Evolutionary conservation across 495 filamentous ascomycete genomes (phyloP).

Genomic region (Trichocladium uniseriatum): DNA sequence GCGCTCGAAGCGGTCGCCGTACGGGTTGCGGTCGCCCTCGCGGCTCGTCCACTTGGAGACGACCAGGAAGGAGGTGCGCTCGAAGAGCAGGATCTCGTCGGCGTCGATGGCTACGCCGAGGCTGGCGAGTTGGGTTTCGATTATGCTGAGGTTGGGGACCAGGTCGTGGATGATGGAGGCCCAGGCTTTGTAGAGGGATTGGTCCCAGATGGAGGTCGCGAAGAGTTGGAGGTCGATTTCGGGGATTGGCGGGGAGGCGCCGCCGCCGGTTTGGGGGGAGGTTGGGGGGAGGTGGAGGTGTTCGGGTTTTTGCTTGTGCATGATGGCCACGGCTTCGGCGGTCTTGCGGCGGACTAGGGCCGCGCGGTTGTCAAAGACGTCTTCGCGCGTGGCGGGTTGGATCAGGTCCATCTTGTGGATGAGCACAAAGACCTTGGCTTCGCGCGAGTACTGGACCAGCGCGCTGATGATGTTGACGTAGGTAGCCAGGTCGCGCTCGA

Average conservation of each 20-base stretch:
- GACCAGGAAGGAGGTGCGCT: conserved; percentile 89
- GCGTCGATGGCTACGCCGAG: conserved; percentile 79
- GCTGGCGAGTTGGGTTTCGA: conserved; percentile 70
- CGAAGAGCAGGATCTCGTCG: conserved; percentile 90
- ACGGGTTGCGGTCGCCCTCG: conserved; percentile 69
- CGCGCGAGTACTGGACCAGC: conserved; percentile 71
- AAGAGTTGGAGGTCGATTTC: conserved; percentile 57
- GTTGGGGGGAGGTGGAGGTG: conserved; percentile 3
- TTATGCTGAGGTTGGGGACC: conserved; percentile 83
- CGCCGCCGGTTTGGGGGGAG: conserved; percentile 1
- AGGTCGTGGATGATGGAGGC: conserved; percentile 92
- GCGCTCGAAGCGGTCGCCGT: conserved; percentile 84
- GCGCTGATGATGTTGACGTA: conserved; percentile 82
- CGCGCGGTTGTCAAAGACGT: conserved; percentile 71
- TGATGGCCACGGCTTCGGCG: conserved; percentile 50
- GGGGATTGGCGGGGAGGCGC: conserved; percentile 35
- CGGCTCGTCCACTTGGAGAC: conserved; percentile 74
- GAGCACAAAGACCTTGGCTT: conserved; percentile 79
- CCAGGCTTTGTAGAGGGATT: conserved; percentile 97
- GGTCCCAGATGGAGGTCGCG: conserved; percentile 96
- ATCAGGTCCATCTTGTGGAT: conserved; percentile 99
- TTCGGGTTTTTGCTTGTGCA: conserved; percentile 25
- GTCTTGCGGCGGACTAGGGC: conserved; percentile 63
- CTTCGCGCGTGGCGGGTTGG: conserved; percentile 61
- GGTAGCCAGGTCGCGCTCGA: conserved; percentile 79